Evolutionary conservation across 2,329 filamentous ascomycete genomes (phyloP).

Genomic region (Aspergillus pseudonomiae): DNA sequence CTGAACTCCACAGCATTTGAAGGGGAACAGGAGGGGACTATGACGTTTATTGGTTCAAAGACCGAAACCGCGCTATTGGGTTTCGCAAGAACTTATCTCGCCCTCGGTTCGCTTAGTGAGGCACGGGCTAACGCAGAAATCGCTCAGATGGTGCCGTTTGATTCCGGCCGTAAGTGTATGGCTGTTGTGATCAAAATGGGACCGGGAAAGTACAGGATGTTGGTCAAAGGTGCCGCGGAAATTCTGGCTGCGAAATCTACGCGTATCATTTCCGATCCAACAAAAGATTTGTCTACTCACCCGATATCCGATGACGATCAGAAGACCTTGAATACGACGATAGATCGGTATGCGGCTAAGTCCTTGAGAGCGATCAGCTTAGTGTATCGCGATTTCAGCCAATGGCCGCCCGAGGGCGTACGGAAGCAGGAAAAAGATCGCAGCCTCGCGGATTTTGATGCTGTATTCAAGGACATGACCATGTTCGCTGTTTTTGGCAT

Average conservation of each 20-base stretch:
- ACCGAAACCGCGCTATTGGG: constrained; percentile 75
- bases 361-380: constrained; percentile 85
- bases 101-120: constrained; percentile 62
- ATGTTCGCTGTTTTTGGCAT: constrained; percentile 76
- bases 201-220: constrained; percentile 59
- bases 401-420: constrained; percentile 74
- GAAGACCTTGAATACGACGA: constrained; percentile 65
- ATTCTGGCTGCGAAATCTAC: constrained; percentile 52
- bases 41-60: constrained; percentile 72
- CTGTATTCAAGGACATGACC: constrained; percentile 68
- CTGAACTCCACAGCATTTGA: constrained; percentile 73
- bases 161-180: constrained; percentile 71
- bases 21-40: constrained; percentile 61
- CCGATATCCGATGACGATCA: constrained; percentile 61
- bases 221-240: constrained; percentile 58
- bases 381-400: constrained; percentile 79
- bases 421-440: constrained; percentile 60
- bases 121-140: constrained; percentile 66
- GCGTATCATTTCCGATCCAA: constrained; percentile 61
- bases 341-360: constrained; percentile 75
- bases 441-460: constrained; percentile 66
- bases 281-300: constrained; percentile 57
- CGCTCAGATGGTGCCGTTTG: constrained; percentile 59
- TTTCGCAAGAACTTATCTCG: constrained; percentile 68
- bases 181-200: constrained; percentile 62